A percentile compares a stretch with the other conserved stretches of the same genome.
These are phyloP conservation scores for Boletales sp. DNA, from an alignment of 768 basidiomycete species.

Conservation along the genomic window DNA sequence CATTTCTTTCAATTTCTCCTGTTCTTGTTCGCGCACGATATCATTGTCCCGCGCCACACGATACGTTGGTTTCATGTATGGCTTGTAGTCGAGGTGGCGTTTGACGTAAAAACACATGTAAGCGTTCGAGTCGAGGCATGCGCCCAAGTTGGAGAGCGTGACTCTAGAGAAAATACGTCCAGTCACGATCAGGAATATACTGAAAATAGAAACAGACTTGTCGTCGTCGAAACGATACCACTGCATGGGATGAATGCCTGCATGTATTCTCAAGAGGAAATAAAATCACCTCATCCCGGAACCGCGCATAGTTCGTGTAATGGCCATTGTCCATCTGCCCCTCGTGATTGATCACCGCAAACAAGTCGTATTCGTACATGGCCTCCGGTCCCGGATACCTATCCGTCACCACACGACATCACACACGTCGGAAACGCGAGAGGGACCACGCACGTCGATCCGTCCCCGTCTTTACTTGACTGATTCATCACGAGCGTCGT, in stretches of 20 bases:
- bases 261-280: neutral
- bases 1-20: conserved; percentile 49
- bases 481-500: conserved; percentile 61
- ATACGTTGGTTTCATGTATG: conserved; percentile 64
- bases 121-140: conserved; percentile 68
- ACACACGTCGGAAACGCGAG: too few species aligned
- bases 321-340: conserved; percentile 94
- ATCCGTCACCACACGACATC: neutral
- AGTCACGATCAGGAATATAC: neutral
- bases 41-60: conserved; percentile 63
- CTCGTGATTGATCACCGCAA: conserved; percentile 92
- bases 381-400: conserved; percentile 56
- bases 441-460: conserved; percentile 24
- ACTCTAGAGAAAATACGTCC: conserved; percentile 44
- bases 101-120: conserved; percentile 98
- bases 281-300: conserved; percentile 66
- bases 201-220: conserved; percentile 56
- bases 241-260: conserved; percentile 34
- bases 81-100: conserved; percentile 81
- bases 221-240: conserved; percentile 97
- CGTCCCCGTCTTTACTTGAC: conserved; percentile 41
- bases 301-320: conserved; percentile 85
- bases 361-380: conserved; percentile 87
- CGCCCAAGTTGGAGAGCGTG: conserved; percentile 61
- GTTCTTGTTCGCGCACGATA: conserved; percentile 56